Conservation (phyloP, 2,329 filamentous ascomycete genomes). For the Diatrype stigma region DNA sequence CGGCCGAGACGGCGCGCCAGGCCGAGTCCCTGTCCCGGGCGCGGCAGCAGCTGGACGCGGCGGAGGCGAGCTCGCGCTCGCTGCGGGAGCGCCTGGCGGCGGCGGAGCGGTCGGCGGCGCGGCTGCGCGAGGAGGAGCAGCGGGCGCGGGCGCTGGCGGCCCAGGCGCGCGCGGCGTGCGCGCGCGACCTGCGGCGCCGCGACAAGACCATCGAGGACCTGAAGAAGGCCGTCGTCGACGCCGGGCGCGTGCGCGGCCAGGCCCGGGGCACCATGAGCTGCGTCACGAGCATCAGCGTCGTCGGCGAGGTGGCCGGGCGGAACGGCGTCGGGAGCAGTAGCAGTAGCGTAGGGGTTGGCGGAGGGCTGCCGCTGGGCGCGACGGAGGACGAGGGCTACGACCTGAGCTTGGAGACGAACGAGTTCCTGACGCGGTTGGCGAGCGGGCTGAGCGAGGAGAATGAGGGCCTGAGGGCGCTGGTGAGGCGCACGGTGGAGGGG, state of each 20-base stretch:
- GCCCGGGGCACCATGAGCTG: constrained; percentile 47
- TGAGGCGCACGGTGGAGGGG: constrained; percentile 66
- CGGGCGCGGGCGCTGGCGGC: constrained; percentile 74
- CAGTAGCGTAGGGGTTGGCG: constrained; percentile 40
- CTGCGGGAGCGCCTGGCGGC: constrained; percentile 66
- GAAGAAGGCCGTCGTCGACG: constrained; percentile 79
- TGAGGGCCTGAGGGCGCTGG: constrained; percentile 69
- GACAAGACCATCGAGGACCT: constrained; percentile 85
- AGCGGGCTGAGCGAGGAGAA: constrained; percentile 88
- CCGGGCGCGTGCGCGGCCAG: constrained; percentile 52
- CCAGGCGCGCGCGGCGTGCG: constrained; percentile 81
- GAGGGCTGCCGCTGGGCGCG: constrained; percentile 22
- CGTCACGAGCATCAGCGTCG: constrained; percentile 53
- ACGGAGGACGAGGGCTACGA: constrained; percentile 57
- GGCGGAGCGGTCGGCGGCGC: constrained; percentile 68
- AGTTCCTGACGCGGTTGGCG: constrained; percentile 81
- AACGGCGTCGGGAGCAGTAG: not conserved
- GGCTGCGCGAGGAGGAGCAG: constrained; percentile 78
- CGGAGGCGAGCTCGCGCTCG: constrained; percentile 67
- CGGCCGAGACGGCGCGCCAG: constrained; percentile 60
- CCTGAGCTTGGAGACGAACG: constrained; percentile 81
- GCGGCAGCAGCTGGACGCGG: constrained; percentile 51
- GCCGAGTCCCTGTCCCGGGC: constrained; percentile 50
- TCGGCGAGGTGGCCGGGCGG: constrained; percentile 49
- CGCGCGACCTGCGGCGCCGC: constrained; percentile 85